Conservation (phyloP, 1,139 yeast genomes). For the Taiozyma sp. region DNA sequence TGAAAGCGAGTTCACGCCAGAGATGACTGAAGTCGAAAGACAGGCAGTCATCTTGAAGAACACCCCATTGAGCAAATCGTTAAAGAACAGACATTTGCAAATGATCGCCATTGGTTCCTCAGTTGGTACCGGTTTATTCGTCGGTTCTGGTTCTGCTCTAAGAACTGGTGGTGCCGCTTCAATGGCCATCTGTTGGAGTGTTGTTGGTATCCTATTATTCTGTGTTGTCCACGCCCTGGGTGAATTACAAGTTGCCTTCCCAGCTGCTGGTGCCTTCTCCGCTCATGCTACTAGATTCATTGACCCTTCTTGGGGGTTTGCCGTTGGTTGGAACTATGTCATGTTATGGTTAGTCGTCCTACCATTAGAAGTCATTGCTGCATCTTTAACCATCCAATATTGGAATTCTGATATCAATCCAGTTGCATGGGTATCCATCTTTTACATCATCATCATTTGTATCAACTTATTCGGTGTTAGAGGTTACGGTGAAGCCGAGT, state of each 20-base stretch:
- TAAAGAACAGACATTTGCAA: conserved; percentile 35
- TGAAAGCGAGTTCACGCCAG: conserved; percentile 53
- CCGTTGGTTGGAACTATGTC: conserved; percentile 23
- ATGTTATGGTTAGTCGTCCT: conserved; percentile 21
- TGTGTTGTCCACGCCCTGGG: conserved; percentile 20
- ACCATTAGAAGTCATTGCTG: conserved; percentile 22
- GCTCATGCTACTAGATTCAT: conserved; percentile 22
- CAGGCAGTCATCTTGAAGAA: conserved; percentile 11
- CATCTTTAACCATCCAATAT: conserved; percentile 19
- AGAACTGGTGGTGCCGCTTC: conserved; percentile 21
- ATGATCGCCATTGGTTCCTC: conserved; percentile 83
- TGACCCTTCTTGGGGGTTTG: conserved; percentile 23
- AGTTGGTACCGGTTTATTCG: conserved; percentile 42
- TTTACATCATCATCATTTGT: conserved; percentile 17
- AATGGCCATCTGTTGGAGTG: conserved; percentile 17
- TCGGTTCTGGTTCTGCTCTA: conserved; percentile 20
- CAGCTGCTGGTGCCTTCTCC: conserved; percentile 22
- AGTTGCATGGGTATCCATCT: conserved; percentile 22
- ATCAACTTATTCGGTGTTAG: conserved; percentile 27
- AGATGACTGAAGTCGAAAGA: conserved; percentile 18
- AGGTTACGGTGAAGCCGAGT: conserved; percentile 52
- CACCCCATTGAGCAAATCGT: conserved; percentile 17
- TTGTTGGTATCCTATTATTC: conserved; percentile 16
- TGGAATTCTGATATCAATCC: conserved; percentile 19
- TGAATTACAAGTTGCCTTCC: conserved; percentile 19